Evolutionary conservation across 2,329 filamentous ascomycete species (phyloP), one percentile per base, ranked within the genome.

Genomic region (Sporothrix variecibatus): DNA sequence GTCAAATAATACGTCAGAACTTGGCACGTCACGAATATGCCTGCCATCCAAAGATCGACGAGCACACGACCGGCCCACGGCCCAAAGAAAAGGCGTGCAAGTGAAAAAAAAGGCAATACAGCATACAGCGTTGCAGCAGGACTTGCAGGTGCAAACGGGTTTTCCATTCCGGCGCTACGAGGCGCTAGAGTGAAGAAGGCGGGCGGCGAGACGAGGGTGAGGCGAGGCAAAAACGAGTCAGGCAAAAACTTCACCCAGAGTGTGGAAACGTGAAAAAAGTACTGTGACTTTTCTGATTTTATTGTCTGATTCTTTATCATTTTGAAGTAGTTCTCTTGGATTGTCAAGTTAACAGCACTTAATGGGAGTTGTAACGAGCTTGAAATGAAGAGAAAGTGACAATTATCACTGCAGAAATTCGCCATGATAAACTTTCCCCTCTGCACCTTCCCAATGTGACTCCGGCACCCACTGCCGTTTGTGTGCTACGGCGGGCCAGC

Each of bases 401-500:
- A n/a, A 23, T 28, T 26, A 11, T 6, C 12, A 3, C 23, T 67
- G 23, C 12, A 67, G 64, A 67, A 31, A 20, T 31, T 17, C 64
- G 20, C 26, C 26, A 17, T 1, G 28, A 9, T 15, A 49, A 64
- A n/a, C 58, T 23, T n/a, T n/a, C 11, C 62, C 28, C 38, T 38
- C 40, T 68, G 64, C 64, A 68, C 64, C 64, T 51, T 68, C 40
- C 40, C 12, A 68, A n/a, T 68, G 64, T 68, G 65, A 68, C 65
- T 68, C 53, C 69, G 51, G 69, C 53, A 46, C 53, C 43, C 23
- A 68, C 38, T 62, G 69, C 68, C 53, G 38, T 58, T 26, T 56
- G 9, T 49, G 64, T 49, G 43, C 26, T 68, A 51, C 65, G n/a
- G n/a, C 51, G 34, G 70, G 15, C 34, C 23, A 43, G 49, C 60